Percentiles rank a stretch among this genome's conserved stretches.
phyloP scores from a whole-genome alignment of 2,329 filamentous ascomycete species.

The Colletotrichum aenigma region DNA sequence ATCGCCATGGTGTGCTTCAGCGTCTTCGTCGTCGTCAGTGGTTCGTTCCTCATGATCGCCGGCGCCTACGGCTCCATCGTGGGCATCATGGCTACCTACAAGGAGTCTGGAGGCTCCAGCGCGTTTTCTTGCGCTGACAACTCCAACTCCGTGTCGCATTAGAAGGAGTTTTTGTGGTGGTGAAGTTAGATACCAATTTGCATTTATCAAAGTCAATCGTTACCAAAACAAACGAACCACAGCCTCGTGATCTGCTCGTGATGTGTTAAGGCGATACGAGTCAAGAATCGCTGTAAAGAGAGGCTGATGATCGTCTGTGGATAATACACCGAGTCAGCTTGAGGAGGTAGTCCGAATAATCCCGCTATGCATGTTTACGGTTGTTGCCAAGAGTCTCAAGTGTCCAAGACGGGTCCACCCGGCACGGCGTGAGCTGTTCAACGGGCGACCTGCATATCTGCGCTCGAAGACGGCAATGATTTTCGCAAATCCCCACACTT shows the following conservation, averaged over 20 bases:
- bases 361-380: background rate
- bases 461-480: background rate
- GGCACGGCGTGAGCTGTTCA: background rate
- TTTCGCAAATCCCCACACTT: background rate
- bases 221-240: background rate
- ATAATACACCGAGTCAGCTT: background rate
- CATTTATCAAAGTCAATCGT: background rate
- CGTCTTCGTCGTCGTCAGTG: constrained; percentile 33
- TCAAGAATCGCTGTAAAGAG: background rate
- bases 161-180: background rate
- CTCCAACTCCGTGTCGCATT: constrained; percentile 30
- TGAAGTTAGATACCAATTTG: background rate
- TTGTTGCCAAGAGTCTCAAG: background rate
- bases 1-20: constrained; percentile 28
- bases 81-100: constrained; percentile 40
- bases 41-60: constrained; percentile 45
- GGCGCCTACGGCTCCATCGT: constrained; percentile 49
- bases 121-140: constrained; percentile 50
- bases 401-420: background rate
- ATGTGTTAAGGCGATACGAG: no score
- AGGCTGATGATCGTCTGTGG: background rate
- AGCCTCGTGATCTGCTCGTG: background rate
- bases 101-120: constrained; percentile 34
- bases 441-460: background rate
- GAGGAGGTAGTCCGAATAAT: background rate